These are phyloP conservation scores for Cercospora sp. DNA, from an alignment of 2,329 filamentous ascomycete species.

Conservation along the genomic window DNA sequence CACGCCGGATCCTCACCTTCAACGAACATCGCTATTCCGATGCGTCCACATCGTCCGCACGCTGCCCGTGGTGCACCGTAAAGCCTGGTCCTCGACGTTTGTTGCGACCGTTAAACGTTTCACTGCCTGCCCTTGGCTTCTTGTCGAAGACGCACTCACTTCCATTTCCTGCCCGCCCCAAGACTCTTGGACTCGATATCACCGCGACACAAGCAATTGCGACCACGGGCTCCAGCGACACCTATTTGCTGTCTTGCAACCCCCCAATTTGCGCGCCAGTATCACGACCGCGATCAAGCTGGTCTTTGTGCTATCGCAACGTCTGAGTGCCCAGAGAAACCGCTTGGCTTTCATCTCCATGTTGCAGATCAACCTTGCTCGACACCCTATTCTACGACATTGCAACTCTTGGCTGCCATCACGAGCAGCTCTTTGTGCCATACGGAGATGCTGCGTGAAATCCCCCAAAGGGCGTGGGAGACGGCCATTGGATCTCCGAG, in stretches of 20 bases:
- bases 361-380: constrained; percentile 13
- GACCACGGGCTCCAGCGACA: background rate
- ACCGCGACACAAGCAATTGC: background rate
- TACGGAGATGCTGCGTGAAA: background rate
- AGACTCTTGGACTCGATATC: constrained; percentile 15
- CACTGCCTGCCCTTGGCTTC: constrained; percentile 23
- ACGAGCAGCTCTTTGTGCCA: background rate
- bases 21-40: constrained; percentile 1
- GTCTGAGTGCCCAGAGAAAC: constrained; percentile 17
- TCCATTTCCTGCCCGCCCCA: constrained; percentile 16
- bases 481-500: background rate
- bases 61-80: background rate
- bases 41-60: constrained; percentile 12
- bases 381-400: background rate
- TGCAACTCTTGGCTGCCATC: constrained; percentile 5
- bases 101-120: constrained; percentile 22
- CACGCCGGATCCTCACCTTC: background rate
- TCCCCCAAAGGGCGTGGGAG: background rate
- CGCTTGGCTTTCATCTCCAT: constrained; percentile 12
- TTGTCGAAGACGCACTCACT: constrained; percentile 17
- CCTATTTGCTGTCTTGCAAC: background rate
- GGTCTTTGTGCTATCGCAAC: constrained; percentile 2
- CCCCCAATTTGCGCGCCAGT: constrained; percentile 1
- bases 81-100: constrained; percentile 12
- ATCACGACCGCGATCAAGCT: constrained; percentile 11